Evolutionary conservation across 495 filamentous ascomycete genomes (phyloP).

Genomic region (Recurvomyces mirabilis): DNA sequence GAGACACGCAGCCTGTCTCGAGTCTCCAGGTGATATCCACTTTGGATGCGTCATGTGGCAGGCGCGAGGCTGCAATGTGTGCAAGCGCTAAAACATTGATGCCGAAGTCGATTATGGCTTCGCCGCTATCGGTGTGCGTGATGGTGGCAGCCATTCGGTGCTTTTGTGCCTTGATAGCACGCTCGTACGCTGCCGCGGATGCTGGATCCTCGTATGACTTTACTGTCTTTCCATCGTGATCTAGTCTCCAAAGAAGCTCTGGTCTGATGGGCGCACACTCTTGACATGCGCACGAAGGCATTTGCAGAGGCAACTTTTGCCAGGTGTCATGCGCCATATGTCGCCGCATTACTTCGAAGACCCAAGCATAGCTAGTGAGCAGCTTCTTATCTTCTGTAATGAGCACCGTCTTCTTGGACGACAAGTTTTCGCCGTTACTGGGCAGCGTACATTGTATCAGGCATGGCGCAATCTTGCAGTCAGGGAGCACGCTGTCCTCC

Average conservation of each 20-base stretch:
- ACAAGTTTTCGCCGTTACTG: not conserved
- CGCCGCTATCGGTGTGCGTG: constrained; percentile 10
- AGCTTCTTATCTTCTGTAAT: not conserved
- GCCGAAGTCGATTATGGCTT: constrained; percentile 34
- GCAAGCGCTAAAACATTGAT: constrained; percentile 46
- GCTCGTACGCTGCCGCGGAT: constrained; percentile 38
- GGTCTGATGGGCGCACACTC: constrained; percentile 38
- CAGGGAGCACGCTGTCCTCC: not conserved
- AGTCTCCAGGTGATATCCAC: constrained; percentile 3
- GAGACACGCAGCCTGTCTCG: not conserved
- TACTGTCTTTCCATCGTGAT: not conserved
- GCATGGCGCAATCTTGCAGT: not conserved
- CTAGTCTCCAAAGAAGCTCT: constrained; percentile 32
- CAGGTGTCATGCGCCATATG: constrained; percentile 1
- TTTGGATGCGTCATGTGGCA: not conserved
- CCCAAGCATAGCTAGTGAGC: not conserved
- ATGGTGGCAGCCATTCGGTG: constrained; percentile 39
- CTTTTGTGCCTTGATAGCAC: constrained; percentile 37
- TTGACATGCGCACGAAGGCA: not conserved
- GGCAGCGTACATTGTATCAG: not conserved
- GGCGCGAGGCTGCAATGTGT: constrained; percentile 40
- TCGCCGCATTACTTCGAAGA: constrained; percentile 11
- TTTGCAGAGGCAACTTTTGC: not conserved
- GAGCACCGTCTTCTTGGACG: not conserved
- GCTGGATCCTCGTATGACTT: constrained; percentile 37